Percentiles rank a stretch among this genome's conserved stretches.
These are phyloP conservation scores for Pseudonitzschia pungens DNA, from an alignment of 108 stramenopile genomes.

Conservation along the genomic window DNA sequence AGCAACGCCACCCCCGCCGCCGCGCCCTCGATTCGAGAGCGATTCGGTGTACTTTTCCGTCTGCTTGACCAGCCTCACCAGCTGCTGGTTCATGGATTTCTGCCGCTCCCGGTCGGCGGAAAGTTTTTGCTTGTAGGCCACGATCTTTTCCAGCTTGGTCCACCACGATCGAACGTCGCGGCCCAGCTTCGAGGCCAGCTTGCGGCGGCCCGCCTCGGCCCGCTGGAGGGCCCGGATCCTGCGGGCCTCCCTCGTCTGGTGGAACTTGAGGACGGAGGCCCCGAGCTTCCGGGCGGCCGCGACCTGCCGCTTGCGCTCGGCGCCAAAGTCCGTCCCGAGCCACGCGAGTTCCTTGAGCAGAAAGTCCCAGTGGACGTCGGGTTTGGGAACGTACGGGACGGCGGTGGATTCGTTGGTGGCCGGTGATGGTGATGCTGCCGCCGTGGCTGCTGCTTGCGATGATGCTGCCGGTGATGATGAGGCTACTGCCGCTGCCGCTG, in stretches of 20 bases:
- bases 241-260: constrained; percentile 41
- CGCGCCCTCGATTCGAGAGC: no score
- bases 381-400: constrained; percentile 40
- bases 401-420: not conserved
- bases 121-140: constrained; percentile 11
- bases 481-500: not conserved
- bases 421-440: not conserved
- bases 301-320: constrained; percentile 80
- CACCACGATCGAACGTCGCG: not conserved
- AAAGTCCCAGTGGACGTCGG: constrained; percentile 81
- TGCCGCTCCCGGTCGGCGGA: constrained; percentile 57
- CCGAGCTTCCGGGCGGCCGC: constrained; percentile 55
- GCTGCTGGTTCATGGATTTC: constrained; percentile 85
- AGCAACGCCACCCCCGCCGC: no score
- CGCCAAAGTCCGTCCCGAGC: constrained; percentile 77
- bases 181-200: constrained; percentile 41
- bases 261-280: constrained; percentile 46
- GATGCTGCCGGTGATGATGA: not conserved
- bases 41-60: constrained; percentile 81
- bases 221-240: constrained; percentile 46
- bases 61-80: constrained; percentile 76
- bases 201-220: constrained; percentile 53
- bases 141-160: constrained; percentile 9
- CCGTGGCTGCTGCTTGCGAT: not conserved
- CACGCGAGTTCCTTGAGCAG: constrained; percentile 69